Base-by-base conservation (phyloP, 2,329 filamentous ascomycete species). In the Aspergillus persii region DNA sequence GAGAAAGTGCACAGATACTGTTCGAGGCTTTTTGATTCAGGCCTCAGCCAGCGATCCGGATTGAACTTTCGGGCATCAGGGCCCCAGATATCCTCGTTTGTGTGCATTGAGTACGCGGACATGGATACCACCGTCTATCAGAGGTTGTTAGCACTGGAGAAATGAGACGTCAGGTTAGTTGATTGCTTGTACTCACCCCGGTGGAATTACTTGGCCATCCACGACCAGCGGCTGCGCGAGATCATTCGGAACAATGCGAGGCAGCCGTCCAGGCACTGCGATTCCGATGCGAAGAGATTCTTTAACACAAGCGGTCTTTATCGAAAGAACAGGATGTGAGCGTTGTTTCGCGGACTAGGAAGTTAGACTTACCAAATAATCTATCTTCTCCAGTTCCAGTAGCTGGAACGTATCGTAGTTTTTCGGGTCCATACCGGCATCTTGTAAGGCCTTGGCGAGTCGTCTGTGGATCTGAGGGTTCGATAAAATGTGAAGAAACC, bases 291-390 rank as follows among this genome's bases (percentile, higher is more conserved):
- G 31, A n/a, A 61, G 39, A 6, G 59, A 53, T 49, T 61, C 59
- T 23, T 61, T 61, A 15, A 61, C 53, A 12, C 56, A 59, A 29
- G 56, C 59, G n/a, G n/a, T n/a, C n/a, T n/a, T n/a, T n/a, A n/a
- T n/a, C n/a, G n/a, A n/a, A n/a, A n/a, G n/a, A n/a, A n/a, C n/a
- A n/a, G n/a, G n/a, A n/a, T n/a, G n/a, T n/a, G n/a, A n/a, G n/a
- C n/a, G n/a, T n/a, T n/a, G n/a, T n/a, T n/a, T n/a, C n/a, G n/a
- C n/a, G n/a, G n/a, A n/a, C n/a, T n/a, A n/a, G n/a, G n/a, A n/a
- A n/a, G n/a, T n/a, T n/a, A n/a, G n/a, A 39, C 5, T 27, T 55
- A 56, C 53, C 46, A 54, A n/a, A 36, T 57, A 54, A 30, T 49
- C 47, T 6, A 55, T 36, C 33, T 59, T 59, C 30, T 59, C 57